Evolutionary conservation across 1,284 basidiomycete genomes (phyloP).

Genomic region (Naganishia cerealis): DNA sequence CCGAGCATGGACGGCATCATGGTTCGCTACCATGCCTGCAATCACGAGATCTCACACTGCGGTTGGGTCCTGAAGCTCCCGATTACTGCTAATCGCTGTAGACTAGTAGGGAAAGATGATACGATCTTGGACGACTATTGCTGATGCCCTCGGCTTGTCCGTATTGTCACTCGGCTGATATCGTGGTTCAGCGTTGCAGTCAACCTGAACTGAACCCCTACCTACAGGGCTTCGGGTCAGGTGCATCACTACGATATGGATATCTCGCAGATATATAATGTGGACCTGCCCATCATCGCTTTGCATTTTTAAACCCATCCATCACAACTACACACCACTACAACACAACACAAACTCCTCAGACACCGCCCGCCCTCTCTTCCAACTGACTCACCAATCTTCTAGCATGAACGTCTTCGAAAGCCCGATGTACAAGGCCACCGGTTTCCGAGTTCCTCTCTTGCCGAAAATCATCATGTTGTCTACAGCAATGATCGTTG

Average conservation of each 20-base stretch:
- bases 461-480: slow-evolving; percentile 25
- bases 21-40: background rate
- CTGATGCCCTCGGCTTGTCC: background rate
- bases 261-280: slow-evolving; percentile 7
- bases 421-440: slow-evolving; percentile 29
- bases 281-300: background rate
- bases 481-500: slow-evolving; percentile 25
- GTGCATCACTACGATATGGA: background rate
- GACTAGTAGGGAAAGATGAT: background rate
- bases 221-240: background rate
- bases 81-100: background rate
- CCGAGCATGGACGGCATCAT: background rate
- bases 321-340: background rate
- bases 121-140: too few species aligned
- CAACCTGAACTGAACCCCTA: too few species aligned
- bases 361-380: background rate
- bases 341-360: background rate
- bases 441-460: slow-evolving; percentile 25
- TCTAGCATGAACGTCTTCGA: slow-evolving; percentile 28
- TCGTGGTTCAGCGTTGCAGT: background rate
- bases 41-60: background rate
- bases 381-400: background rate
- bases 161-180: background rate
- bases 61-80: background rate
- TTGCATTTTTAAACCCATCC: background rate